Conservation (phyloP, 1,284 basidiomycete species). For the Stygiomarasmius scandens region DNA sequence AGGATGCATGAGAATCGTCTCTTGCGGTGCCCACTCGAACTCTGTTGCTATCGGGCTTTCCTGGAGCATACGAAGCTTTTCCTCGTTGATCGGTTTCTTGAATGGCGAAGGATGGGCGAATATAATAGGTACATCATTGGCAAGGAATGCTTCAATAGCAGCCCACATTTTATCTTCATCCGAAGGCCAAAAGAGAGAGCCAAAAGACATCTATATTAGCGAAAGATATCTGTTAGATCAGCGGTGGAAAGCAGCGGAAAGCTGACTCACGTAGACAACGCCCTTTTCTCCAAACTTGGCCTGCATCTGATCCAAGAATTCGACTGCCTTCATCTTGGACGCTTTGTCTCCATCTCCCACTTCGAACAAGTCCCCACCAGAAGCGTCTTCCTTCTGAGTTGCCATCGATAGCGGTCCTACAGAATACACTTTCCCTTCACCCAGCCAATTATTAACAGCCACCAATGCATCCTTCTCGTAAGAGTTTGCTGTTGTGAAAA, state of each 20-base stretch:
- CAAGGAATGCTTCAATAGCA: slow-evolving; percentile 7
- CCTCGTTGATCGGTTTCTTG: slow-evolving; percentile 2
- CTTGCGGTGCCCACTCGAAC: slow-evolving; percentile 6
- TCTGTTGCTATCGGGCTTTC: slow-evolving; percentile 3
- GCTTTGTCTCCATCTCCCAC: too few relatives aligned
- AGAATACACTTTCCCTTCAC: slow-evolving; percentile 1
- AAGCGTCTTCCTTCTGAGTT: background rate
- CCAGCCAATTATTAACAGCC: slow-evolving; percentile 13
- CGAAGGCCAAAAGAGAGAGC: slow-evolving; percentile 9
- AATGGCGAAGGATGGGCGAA: slow-evolving; percentile 8
- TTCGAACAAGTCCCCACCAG: too few relatives aligned
- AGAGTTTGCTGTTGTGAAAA: slow-evolving; percentile 16
- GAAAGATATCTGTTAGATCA: background rate
- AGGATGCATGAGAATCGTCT: slow-evolving; percentile 7
- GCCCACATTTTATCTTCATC: slow-evolving; percentile 5
- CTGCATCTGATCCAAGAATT: slow-evolving; percentile 12
- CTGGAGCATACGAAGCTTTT: background rate
- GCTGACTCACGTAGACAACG: slow-evolving; percentile 10
- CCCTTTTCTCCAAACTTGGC: slow-evolving; percentile 7
- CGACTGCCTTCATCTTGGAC: background rate
- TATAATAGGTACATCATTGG: slow-evolving; percentile 6
- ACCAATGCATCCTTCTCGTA: slow-evolving; percentile 19
- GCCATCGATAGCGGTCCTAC: slow-evolving; percentile 4
- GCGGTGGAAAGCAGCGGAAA: too few relatives aligned
- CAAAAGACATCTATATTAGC: slow-evolving; percentile 17